Conservation (phyloP, 2,329 filamentous ascomycete species). For the Cercospora berteroae region DNA sequence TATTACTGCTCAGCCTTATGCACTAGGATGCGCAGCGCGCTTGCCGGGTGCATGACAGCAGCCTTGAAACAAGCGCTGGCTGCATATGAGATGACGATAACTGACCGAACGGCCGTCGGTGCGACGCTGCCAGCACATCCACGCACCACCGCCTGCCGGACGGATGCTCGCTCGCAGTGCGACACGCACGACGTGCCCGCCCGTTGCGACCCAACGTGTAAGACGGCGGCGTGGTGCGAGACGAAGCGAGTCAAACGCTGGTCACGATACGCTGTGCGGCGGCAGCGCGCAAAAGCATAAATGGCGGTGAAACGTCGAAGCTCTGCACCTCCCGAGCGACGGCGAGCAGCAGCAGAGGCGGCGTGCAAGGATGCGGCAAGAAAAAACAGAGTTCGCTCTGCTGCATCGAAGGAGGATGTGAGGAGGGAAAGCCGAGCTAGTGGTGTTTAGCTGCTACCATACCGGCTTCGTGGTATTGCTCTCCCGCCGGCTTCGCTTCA, state of each 20-base stretch:
- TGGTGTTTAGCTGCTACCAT: conserved; percentile 10
- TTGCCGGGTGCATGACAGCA: conserved; percentile 12
- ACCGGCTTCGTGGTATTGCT: conserved; percentile 6
- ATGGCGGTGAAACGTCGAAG: conserved; percentile 13
- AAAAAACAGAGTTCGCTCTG: conserved; percentile 4
- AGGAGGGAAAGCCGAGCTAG: not conserved
- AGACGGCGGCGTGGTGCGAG: conserved; percentile 13
- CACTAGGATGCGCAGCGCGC: conserved; percentile 10
- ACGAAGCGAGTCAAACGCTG: conserved; percentile 21
- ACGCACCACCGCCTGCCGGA: not conserved
- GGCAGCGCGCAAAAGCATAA: conserved; percentile 11
- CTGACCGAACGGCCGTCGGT: not conserved
- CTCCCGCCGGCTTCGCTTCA: not conserved
- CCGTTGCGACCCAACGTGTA: conserved; percentile 11
- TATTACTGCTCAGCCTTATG: conserved; percentile 11
- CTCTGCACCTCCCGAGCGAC: not conserved
- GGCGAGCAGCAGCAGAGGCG: not conserved
- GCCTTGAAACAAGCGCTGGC: conserved; percentile 8
- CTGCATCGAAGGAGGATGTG: not conserved
- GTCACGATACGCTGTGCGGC: conserved; percentile 3
- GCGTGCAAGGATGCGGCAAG: not conserved
- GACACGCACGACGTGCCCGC: conserved; percentile 7
- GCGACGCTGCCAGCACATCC: not conserved
- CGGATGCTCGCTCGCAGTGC: conserved; percentile 6
- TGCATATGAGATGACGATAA: conserved; percentile 1